Base-by-base conservation (phyloP, 441 rosid genomes). In the Syzygium syzygioides region DNA sequence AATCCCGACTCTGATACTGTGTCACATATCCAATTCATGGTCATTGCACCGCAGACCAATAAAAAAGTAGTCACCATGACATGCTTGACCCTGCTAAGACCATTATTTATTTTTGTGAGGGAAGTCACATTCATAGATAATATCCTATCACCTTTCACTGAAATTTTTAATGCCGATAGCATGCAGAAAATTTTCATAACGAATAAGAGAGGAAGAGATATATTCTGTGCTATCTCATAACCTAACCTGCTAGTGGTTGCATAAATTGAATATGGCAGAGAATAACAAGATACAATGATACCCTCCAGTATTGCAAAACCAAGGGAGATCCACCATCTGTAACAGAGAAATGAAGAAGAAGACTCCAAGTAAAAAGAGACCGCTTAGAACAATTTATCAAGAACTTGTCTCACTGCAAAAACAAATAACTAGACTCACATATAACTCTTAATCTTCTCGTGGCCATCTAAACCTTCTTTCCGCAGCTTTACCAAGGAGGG, bases 361-460 rank as follows among this genome's bases (percentile, higher is more conserved):
- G n/a, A 53, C n/a, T 84, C n/a, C 30, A 85, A 52, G 23, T 23
- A 52, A 84, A 85, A 48, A 30, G 13, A 53, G 86, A 80, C 8
- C 52, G 8, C 60, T 50, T 85, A 86, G 62, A 62, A 84, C 41
- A 86, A 86, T 53, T 91, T 89, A 90, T 91, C 90, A 91, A 92
- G 92, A 93, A 90, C 91, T 93, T 62, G 87, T 95, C 95, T 94
- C 95, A 94, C 96, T 90, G 95, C 94, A 92, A 91, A 95, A 94
- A 97, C 89, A 92, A 89, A 94, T 91, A 92, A 92, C 93, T 93
- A 95, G 92, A 96, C 99, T 95, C 95, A 95, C 99, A 97, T 97
- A 94, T 96, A 96, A 94, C 98, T 94, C 97, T 98, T 98, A 91
- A 98, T 96, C 97, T 95, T 96, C 96, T 98, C 99, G 5, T 95